Evolutionary conservation across 257 asterid species (phyloP).

Genomic region (Solanum peruvianum): DNA sequence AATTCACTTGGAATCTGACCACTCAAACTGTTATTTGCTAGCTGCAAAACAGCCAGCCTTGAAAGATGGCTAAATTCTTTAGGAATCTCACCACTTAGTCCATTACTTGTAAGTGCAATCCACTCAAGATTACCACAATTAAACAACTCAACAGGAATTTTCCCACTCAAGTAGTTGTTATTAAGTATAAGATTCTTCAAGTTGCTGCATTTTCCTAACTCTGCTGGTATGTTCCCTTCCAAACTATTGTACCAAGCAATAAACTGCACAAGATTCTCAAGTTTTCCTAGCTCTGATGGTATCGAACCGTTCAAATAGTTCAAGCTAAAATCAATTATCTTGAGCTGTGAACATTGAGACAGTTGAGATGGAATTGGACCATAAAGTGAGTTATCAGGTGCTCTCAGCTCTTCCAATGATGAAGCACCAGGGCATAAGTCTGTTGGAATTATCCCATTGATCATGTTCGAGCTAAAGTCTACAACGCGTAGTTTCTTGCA

Average conservation of each 20-base stretch:
- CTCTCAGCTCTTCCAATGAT: slow-evolving; percentile 72
- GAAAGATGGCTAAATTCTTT: slow-evolving; percentile 41
- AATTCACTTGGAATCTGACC: slow-evolving; percentile 77
- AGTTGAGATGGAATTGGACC: slow-evolving; percentile 67
- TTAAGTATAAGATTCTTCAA: slow-evolving; percentile 83
- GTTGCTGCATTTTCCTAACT: slow-evolving; percentile 72
- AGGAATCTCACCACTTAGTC: slow-evolving; percentile 60
- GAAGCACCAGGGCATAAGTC: slow-evolving; percentile 60
- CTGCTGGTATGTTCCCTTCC: slow-evolving; percentile 66
- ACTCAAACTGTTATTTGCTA: slow-evolving; percentile 62
- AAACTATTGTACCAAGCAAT: slow-evolving; percentile 88
- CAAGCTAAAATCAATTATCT: slow-evolving; percentile 73
- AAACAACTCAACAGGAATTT: slow-evolving; percentile 54
- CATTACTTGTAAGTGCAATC: slow-evolving; percentile 83
- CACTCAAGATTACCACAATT: slow-evolving; percentile 59
- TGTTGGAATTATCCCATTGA: slow-evolving; percentile 58
- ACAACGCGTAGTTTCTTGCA: slow-evolving; percentile 52
- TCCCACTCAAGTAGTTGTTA: slow-evolving; percentile 64
- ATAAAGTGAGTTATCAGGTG: slow-evolving; percentile 53
- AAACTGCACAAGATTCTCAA: slow-evolving; percentile 71
- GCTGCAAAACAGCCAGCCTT: slow-evolving; percentile 80
- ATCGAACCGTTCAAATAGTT: slow-evolving; percentile 77
- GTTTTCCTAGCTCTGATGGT: slow-evolving; percentile 63
- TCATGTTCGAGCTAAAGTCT: slow-evolving; percentile 71
- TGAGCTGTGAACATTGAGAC: slow-evolving; percentile 54